These are phyloP conservation scores for Xylariomycetidae sp. DNA, from an alignment of 2,329 filamentous ascomycete genomes.

Conservation along the genomic window DNA sequence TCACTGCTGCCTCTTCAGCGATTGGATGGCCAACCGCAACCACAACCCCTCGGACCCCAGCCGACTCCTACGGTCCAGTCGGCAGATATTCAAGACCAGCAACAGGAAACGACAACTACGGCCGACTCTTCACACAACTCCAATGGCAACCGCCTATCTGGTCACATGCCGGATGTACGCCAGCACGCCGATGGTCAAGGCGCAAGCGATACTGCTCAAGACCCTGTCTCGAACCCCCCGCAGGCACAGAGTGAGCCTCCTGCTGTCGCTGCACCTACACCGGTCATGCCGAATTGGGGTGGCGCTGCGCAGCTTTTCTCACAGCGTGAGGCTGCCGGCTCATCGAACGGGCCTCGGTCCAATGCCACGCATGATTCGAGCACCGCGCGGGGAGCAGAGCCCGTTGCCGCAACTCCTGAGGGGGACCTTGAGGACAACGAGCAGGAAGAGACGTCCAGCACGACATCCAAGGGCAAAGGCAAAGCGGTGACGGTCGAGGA, in stretches of 20 bases:
- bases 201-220: no score
- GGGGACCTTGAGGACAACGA: no score
- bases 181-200: no score
- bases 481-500: conserved; percentile 25
- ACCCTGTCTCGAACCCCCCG: no score
- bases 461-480: conserved; percentile 17
- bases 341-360: conserved; percentile 10
- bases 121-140: no score
- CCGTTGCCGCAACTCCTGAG: no score
- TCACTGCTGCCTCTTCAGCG: conserved; percentile 56
- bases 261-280: conserved; percentile 41
- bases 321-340: conserved; percentile 17
- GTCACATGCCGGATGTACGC: no score
- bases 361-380: conserved; percentile 1
- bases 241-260: conserved; percentile 18
- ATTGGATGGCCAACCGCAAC: conserved; percentile 33
- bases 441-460: conserved; percentile 5
- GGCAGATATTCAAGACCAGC: conserved; percentile 10
- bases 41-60: conserved; percentile 11
- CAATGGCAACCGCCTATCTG: no score
- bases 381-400: no score
- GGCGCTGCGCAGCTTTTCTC: conserved; percentile 43
- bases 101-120: conserved; percentile 10
- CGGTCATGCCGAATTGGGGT: conserved; percentile 45
- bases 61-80: conserved; percentile 7